Evolutionary conservation across 257 asterid species (phyloP).

Genomic region (Jaltomata sinuosa): DNA sequence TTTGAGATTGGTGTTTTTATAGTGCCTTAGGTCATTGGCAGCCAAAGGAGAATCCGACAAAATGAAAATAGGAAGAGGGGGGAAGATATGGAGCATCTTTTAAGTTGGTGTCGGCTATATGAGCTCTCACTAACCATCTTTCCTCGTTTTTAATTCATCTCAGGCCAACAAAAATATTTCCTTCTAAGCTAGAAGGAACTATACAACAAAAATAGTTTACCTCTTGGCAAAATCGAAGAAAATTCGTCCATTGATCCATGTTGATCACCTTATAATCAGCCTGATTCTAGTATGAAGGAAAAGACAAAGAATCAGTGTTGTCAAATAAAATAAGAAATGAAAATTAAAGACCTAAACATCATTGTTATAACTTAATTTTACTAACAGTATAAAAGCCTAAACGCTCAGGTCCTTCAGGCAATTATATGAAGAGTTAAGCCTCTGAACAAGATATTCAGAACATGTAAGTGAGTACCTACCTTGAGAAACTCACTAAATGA

Average conservation of each 20-base stretch:
- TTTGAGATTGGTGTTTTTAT: not conserved
- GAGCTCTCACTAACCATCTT: not conserved
- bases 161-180: not conserved
- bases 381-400: not conserved
- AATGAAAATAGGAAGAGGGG: not conserved
- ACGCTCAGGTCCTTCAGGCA: not conserved
- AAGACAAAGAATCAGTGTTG: not conserved
- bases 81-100: not conserved
- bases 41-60: not conserved
- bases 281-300: conserved; percentile 42
- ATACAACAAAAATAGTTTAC: conserved; percentile 14
- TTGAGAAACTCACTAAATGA: conserved; percentile 56
- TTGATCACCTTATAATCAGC: conserved; percentile 73
- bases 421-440: not conserved
- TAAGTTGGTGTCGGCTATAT: not conserved
- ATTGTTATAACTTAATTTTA: not conserved
- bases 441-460: not conserved
- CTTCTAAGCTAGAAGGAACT: not conserved
- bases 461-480: conserved; percentile 31
- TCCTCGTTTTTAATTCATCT: not conserved
- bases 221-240: conserved; percentile 78
- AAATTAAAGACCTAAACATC: not conserved
- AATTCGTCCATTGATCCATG: conserved; percentile 88
- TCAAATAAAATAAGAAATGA: not conserved
- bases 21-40: not conserved